These are phyloP conservation scores for Triticum timopheevii DNA, from an alignment of 176 grass and related monocot species.

Conservation along the genomic window DNA sequence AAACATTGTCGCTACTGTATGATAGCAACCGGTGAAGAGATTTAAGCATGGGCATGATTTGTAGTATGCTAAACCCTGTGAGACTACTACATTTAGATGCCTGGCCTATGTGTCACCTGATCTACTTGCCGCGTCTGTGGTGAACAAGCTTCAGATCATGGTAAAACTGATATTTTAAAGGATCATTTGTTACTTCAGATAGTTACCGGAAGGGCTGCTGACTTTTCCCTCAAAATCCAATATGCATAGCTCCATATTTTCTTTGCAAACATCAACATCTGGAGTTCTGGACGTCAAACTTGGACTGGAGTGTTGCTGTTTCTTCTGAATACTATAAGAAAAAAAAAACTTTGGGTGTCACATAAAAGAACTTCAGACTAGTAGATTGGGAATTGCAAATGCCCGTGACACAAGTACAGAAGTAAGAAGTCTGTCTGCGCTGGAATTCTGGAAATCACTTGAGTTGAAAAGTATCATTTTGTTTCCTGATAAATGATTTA, in stretches of 20 bases:
- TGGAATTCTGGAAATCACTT: background rate
- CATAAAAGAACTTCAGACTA: conserved; percentile 11
- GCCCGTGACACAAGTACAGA: background rate
- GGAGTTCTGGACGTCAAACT: background rate
- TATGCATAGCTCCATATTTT: background rate
- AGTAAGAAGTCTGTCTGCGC: background rate
- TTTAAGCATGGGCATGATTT: conserved; percentile 1
- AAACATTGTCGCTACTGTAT: conserved; percentile 13
- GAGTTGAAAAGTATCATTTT: background rate
- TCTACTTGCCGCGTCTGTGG: background rate
- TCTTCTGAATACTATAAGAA: conserved; percentile 11
- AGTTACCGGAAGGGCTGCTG: background rate
- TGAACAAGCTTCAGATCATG: background rate
- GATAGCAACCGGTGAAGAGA: conserved; percentile 27
- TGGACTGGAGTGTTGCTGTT: background rate
- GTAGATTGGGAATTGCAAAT: background rate
- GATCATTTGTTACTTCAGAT: background rate
- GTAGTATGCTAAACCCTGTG: background rate
- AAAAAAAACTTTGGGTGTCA: background rate
- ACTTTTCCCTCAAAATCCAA: background rate
- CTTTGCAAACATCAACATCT: background rate
- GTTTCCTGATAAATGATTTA: conserved; percentile 18
- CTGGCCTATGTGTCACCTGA: background rate
- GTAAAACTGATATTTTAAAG: background rate
- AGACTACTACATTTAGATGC: conserved; percentile 13